phyloP scores from a whole-genome alignment of 139 green algal species.

The Tetratostichococcus sp. region DNA sequence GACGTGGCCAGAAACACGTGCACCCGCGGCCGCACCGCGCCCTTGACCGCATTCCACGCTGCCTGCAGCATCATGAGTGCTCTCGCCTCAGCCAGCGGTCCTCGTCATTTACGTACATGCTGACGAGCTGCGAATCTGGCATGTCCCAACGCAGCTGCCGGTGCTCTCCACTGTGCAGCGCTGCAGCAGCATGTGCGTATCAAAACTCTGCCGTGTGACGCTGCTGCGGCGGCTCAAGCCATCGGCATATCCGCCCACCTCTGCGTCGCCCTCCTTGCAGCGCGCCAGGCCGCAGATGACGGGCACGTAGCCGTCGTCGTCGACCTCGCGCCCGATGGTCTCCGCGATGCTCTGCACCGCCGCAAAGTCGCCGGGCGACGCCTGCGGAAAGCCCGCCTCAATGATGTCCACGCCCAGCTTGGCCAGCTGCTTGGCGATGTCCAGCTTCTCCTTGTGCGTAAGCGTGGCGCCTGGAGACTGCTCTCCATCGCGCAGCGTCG shows the following conservation, averaged over 20 bases:
- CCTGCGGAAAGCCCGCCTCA: slow-evolving; percentile 95
- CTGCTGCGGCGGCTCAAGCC: too few relatives aligned
- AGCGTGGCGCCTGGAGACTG: slow-evolving; percentile 93
- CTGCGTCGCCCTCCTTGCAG: background rate
- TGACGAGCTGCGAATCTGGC: too few relatives aligned
- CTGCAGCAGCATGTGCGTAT: too few relatives aligned
- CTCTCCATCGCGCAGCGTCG: slow-evolving; percentile 95
- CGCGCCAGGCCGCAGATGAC: slow-evolving; percentile 97
- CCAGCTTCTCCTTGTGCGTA: slow-evolving; percentile 95
- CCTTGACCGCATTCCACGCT: slow-evolving; percentile 85
- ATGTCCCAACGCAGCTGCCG: too few relatives aligned
- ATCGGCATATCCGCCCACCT: too few relatives aligned
- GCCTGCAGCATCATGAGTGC: slow-evolving; percentile 28
- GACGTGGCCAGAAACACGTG: slow-evolving; percentile 97
- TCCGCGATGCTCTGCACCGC: slow-evolving; percentile 88
- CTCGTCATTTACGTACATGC: too few relatives aligned
- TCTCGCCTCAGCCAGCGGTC: too few relatives aligned
- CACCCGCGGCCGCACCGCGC: slow-evolving; percentile 84
- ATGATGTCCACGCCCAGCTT: slow-evolving; percentile 99
- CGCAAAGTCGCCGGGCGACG: slow-evolving; percentile 96
- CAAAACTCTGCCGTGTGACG: too few relatives aligned
- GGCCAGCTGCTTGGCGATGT: slow-evolving; percentile 91
- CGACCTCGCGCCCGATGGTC: slow-evolving; percentile 74
- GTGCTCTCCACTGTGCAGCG: too few relatives aligned
- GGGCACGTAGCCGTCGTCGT: slow-evolving; percentile 88